These are phyloP conservation scores for Coemansia sp. DNA, from an alignment of 192 early-diverging fungal species.

Conservation along the genomic window DNA sequence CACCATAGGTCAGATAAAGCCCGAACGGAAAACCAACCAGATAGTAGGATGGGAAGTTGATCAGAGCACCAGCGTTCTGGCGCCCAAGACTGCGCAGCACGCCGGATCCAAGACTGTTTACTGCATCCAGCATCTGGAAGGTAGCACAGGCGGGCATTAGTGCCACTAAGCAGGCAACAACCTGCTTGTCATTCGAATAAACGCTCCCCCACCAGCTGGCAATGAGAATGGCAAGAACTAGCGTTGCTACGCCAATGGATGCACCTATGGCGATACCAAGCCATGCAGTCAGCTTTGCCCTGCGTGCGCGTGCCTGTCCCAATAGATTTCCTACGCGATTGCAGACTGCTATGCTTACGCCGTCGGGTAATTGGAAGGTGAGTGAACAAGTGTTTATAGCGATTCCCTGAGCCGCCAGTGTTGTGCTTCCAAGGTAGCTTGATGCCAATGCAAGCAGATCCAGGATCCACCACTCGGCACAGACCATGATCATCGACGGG, in stretches of 20 bases:
- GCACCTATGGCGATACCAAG: conserved; percentile 29
- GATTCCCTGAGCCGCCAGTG: conserved; percentile 62
- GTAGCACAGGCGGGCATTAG: conserved; percentile 79
- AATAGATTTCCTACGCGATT: conserved; percentile 60
- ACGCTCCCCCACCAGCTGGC: conserved; percentile 54
- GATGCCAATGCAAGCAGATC: conserved; percentile 53
- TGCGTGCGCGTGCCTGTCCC: conserved; percentile 43
- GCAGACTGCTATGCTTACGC: conserved; percentile 58
- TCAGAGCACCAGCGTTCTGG: conserved; percentile 56
- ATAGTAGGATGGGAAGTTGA: conserved; percentile 61
- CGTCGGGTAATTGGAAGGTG: conserved; percentile 58
- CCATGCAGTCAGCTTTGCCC: conserved; percentile 37
- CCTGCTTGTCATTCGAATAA: conserved; percentile 67
- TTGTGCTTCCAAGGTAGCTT: conserved; percentile 60
- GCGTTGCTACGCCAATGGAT: conserved; percentile 19
- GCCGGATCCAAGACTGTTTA: conserved; percentile 63
- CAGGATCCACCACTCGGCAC: conserved; percentile 65
- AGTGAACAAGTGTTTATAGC: conserved; percentile 57
- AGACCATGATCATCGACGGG: conserved; percentile 77
- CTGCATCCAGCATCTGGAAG: conserved; percentile 66
- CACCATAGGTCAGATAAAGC: conserved; percentile 54
- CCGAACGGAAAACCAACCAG: conserved; percentile 60
- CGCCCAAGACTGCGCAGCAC: conserved; percentile 58
- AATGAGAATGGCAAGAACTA: conserved; percentile 23
- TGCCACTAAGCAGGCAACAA: conserved; percentile 67